Evolutionary conservation across 192 early-diverging fungal species (phyloP).

Genomic region (Geosiphon pyriformis): DNA sequence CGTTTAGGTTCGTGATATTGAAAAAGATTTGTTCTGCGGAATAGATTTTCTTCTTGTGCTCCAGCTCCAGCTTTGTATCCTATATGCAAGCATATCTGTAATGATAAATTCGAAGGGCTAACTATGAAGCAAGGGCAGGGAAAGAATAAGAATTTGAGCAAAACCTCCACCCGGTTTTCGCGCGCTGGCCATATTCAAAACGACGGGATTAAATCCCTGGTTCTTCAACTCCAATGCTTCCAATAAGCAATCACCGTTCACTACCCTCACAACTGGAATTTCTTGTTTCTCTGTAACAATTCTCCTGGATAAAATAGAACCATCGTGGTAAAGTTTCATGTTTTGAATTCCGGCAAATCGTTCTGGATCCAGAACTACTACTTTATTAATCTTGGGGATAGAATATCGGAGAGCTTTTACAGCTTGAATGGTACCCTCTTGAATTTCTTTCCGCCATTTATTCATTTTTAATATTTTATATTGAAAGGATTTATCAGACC

Average conservation of each 20-base stretch:
- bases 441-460: background rate
- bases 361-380: background rate
- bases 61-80: slow-evolving; percentile 34
- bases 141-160: background rate
- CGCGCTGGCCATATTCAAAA: slow-evolving; percentile 39
- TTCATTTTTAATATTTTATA: too few relatives aligned
- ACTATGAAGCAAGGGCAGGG: background rate
- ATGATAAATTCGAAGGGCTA: too few relatives aligned
- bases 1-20: slow-evolving; percentile 38
- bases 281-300: slow-evolving; percentile 9
- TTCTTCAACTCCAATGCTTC: slow-evolving; percentile 35
- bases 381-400: slow-evolving; percentile 16
- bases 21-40: slow-evolving; percentile 36
- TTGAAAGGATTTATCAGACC: too few relatives aligned
- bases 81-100: background rate
- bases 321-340: background rate
- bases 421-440: slow-evolving; percentile 27
- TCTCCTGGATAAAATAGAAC: background rate
- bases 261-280: slow-evolving; percentile 32
- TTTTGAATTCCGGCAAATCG: background rate
- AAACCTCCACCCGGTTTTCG: slow-evolving; percentile 38
- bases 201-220: slow-evolving; percentile 36
- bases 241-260: slow-evolving; percentile 32
- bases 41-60: slow-evolving; percentile 39
- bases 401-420: slow-evolving; percentile 27